These are phyloP conservation scores for Rickenella mellea DNA, from an alignment of 768 basidiomycete genomes.

Conservation along the genomic window DNA sequence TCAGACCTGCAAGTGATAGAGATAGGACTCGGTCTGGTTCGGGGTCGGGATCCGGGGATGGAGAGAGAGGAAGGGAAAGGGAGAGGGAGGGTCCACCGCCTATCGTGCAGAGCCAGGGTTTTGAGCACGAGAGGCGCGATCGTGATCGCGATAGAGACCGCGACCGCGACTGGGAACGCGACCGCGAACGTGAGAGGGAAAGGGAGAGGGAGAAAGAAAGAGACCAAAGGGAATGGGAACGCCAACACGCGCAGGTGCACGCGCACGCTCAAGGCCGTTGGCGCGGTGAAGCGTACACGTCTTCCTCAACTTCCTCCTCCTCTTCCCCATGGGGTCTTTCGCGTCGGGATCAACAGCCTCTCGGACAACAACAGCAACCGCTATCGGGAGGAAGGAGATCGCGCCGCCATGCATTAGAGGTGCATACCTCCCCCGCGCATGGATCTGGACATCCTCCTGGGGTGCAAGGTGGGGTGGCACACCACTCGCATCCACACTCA, in stretches of 20 bases:
- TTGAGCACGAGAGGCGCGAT: slow-evolving; percentile 6
- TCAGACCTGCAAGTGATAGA: background rate
- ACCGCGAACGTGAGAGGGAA: background rate
- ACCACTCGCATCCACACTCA: slow-evolving; percentile 1
- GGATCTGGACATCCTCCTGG: slow-evolving; percentile 3
- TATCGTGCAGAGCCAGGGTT: slow-evolving; percentile 11
- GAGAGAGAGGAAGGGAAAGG: background rate
- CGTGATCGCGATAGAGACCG: background rate
- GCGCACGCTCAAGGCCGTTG: slow-evolving; percentile 7
- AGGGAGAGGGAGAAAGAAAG: background rate
- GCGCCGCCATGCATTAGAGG: no score
- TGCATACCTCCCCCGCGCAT: slow-evolving; percentile 20
- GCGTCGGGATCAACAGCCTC: slow-evolving; percentile 22
- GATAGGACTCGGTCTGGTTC: background rate
- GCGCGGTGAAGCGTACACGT: background rate
- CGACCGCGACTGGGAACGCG: background rate
- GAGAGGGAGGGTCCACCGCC: slow-evolving; percentile 19
- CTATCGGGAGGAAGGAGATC: no score
- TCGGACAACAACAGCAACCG: slow-evolving; percentile 16
- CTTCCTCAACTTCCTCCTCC: slow-evolving; percentile 24
- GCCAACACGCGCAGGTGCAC: slow-evolving; percentile 9
- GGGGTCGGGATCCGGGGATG: background rate
- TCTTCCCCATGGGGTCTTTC: slow-evolving; percentile 21
- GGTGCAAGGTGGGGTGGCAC: background rate
- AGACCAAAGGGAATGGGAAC: background rate